A percentile compares a stretch with the other conserved stretches of the same genome.
phyloP scores from a whole-genome alignment of 2,329 filamentous ascomycete species.

The Hypoxylon rubiginosum region DNA sequence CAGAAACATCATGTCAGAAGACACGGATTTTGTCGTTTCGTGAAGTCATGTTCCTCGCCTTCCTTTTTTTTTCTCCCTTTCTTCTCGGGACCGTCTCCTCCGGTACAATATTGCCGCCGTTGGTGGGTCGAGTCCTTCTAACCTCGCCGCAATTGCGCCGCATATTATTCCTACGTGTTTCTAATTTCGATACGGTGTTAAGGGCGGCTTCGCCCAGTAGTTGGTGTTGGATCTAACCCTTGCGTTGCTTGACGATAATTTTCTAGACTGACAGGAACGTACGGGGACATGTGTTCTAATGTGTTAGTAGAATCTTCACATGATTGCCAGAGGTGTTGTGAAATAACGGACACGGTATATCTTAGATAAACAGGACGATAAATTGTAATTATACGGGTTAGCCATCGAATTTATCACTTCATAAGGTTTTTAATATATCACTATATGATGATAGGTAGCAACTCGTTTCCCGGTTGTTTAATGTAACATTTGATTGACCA shows the following conservation, averaged over 20 bases:
- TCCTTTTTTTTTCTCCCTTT: not conserved
- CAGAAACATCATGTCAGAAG: conserved; percentile 12
- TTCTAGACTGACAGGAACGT: not conserved
- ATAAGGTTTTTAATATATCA: no score
- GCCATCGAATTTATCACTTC: no score
- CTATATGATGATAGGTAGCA: no score
- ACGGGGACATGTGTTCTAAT: not conserved
- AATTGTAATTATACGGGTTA: no score
- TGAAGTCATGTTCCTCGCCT: not conserved
- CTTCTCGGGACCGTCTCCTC: not conserved
- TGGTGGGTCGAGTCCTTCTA: not conserved
- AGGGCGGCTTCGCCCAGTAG: not conserved
- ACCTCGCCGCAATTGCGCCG: not conserved
- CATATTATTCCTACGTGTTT: not conserved
- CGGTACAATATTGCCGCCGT: not conserved
- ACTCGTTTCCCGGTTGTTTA: no score
- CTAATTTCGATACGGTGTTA: not conserved
- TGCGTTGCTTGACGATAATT: not conserved
- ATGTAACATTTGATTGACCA: not conserved
- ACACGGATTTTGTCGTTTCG: not conserved
- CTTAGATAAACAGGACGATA: no score
- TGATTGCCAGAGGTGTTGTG: no score
- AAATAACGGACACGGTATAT: no score
- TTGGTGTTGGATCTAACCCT: not conserved
- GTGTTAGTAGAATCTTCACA: no score